Conservation (phyloP, 495 filamentous ascomycete species). For the Pyronema omphalodes region DNA sequence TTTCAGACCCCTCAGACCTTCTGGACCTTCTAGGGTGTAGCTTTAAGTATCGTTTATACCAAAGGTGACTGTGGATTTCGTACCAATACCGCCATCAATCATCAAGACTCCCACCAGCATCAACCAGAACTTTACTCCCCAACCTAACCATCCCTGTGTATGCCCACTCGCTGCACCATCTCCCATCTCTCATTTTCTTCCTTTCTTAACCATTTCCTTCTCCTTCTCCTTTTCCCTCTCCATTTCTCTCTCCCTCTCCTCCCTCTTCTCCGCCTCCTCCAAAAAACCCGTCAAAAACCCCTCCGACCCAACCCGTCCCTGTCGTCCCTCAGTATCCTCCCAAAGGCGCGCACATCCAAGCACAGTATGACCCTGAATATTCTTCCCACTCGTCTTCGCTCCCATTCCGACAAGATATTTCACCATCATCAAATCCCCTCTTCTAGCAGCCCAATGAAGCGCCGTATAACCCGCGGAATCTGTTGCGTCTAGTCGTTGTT, state of each 20-base stretch:
- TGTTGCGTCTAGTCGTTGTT: too few relatives aligned
- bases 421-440: neutral
- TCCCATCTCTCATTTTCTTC: too few relatives aligned
- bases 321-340: too few relatives aligned
- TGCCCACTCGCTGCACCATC: neutral
- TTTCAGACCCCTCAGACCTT: too few relatives aligned
- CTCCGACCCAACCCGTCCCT: neutral
- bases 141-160: neutral
- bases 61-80: too few relatives aligned
- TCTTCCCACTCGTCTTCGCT: neutral
- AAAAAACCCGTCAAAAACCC: neutral
- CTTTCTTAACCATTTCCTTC: neutral
- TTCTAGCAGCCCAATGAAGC: constrained; percentile 1
- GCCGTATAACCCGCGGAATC: neutral
- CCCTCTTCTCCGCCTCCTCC: neutral
- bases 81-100: too few relatives aligned
- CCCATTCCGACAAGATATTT: neutral
- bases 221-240: neutral
- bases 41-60: too few relatives aligned
- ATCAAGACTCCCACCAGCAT: too few relatives aligned
- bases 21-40: too few relatives aligned
- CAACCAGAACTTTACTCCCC: neutral
- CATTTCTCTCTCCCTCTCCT: neutral
- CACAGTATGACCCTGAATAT: neutral
- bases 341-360: neutral